Evolutionary conservation across 257 asterid genomes (phyloP).

Genomic region (Capsicum pubescens): DNA sequence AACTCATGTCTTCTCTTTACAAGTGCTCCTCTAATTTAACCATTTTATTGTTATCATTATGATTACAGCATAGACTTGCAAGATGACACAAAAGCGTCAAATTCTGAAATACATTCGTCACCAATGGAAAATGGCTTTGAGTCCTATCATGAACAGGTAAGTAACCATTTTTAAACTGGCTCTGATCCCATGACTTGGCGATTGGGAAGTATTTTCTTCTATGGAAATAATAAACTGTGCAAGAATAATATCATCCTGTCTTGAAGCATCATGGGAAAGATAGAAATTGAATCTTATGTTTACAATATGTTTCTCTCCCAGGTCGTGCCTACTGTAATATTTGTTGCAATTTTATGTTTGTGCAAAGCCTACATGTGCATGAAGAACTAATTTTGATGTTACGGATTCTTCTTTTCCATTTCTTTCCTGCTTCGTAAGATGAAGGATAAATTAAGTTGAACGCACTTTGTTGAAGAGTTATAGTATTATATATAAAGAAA

Average conservation of each 20-base stretch:
- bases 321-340: neutral
- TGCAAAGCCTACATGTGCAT: neutral
- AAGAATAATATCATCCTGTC: neutral
- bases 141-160: slow-evolving; percentile 63
- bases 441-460: too few species aligned
- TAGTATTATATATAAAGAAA: too few species aligned
- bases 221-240: neutral
- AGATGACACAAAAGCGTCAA: slow-evolving; percentile 47
- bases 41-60: slow-evolving; percentile 25
- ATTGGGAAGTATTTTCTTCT: neutral
- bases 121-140: slow-evolving; percentile 45
- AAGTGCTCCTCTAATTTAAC: slow-evolving; percentile 13
- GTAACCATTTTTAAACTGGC: neutral
- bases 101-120: slow-evolving; percentile 41
- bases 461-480: too few species aligned
- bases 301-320: neutral
- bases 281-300: neutral
- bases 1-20: neutral
- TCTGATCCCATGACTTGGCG: neutral
- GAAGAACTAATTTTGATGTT: neutral
- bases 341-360: neutral
- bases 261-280: neutral
- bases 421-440: neutral
- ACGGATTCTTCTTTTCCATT: neutral
- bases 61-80: slow-evolving; percentile 63